A percentile compares a stretch with the other conserved stretches of the same genome.
Evolutionary conservation across 805 yeast genomes (phyloP).

Genomic region (Starmerella riodocensis): DNA sequence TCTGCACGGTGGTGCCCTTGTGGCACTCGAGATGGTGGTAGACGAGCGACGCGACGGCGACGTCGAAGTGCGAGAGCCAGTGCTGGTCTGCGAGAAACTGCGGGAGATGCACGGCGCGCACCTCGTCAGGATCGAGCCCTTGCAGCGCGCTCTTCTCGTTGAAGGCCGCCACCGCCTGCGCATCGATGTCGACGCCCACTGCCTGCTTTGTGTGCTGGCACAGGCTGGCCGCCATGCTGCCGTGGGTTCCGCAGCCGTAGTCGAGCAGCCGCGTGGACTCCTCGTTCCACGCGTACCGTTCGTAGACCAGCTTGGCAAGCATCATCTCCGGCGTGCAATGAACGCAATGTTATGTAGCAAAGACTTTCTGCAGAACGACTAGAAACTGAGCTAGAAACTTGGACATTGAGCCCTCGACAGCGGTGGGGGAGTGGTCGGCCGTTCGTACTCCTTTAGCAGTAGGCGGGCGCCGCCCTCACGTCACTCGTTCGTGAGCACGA

Average conservation of each 20-base stretch:
- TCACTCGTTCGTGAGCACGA: too few relatives aligned
- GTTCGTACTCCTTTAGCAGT: too few relatives aligned
- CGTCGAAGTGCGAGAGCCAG: constrained; percentile 3
- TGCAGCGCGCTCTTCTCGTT: constrained; percentile 6
- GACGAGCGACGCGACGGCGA: constrained; percentile 14
- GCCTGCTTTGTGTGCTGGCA: constrained; percentile 3
- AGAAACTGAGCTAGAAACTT: too few relatives aligned
- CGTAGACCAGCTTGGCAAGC: constrained; percentile 3
- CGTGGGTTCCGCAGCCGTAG: constrained; percentile 17
- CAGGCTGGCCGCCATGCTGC: constrained; percentile 8
- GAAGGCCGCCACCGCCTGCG: constrained; percentile 8
- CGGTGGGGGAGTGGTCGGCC: too few relatives aligned
- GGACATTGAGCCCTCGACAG: too few relatives aligned
- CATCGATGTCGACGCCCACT: constrained; percentile 8
- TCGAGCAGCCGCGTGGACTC: constrained; percentile 7
- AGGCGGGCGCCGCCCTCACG: too few relatives aligned
- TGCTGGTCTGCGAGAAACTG: neutral
- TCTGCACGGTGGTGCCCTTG: neutral
- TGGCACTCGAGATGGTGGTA: constrained; percentile 12
- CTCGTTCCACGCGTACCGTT: constrained; percentile 1
- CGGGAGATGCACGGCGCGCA: constrained; percentile 1
- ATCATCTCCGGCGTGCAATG: too few relatives aligned
- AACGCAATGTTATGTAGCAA: too few relatives aligned
- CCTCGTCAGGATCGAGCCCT: constrained; percentile 9
- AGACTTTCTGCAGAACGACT: too few relatives aligned